Evolutionary conservation across 1,284 basidiomycete genomes (phyloP).

Genomic region (Cystobasidium slooffiae): DNA sequence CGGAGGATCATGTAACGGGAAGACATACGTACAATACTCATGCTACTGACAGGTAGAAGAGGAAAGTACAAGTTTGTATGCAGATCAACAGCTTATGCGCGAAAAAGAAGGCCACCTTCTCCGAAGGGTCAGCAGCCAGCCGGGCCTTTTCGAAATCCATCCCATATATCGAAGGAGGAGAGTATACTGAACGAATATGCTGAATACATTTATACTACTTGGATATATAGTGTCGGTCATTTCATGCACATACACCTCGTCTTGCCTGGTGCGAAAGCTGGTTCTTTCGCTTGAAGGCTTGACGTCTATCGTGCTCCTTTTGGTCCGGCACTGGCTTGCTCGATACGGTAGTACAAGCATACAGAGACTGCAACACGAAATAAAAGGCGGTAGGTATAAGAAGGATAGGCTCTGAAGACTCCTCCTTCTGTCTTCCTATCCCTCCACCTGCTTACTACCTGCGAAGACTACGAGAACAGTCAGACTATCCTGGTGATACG

Average conservation of each 20-base stretch:
- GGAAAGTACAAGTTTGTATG: background rate
- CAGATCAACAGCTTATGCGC: background rate
- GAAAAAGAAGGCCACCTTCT: background rate
- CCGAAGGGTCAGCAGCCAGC: conserved; percentile 2
- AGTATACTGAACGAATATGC: background rate
- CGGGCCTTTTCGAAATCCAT: conserved; percentile 13
- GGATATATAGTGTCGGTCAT: background rate
- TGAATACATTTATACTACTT: background rate
- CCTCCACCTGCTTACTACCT: background rate
- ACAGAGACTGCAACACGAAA: too few species aligned
- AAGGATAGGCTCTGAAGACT: background rate
- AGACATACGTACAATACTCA: too few species aligned
- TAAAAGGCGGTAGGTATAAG: background rate
- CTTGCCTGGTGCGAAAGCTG: conserved; percentile 8
- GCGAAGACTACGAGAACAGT: background rate
- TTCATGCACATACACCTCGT: background rate
- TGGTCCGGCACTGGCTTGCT: background rate
- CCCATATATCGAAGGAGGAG: background rate
- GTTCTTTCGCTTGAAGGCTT: background rate
- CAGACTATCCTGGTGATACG: background rate
- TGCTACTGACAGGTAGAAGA: too few species aligned
- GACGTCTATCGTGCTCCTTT: background rate
- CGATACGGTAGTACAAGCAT: background rate
- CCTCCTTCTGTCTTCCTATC: background rate
- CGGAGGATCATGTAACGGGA: too few species aligned